Base-by-base conservation (phyloP, 257 asterid species). In the Echium plantagineum region DNA sequence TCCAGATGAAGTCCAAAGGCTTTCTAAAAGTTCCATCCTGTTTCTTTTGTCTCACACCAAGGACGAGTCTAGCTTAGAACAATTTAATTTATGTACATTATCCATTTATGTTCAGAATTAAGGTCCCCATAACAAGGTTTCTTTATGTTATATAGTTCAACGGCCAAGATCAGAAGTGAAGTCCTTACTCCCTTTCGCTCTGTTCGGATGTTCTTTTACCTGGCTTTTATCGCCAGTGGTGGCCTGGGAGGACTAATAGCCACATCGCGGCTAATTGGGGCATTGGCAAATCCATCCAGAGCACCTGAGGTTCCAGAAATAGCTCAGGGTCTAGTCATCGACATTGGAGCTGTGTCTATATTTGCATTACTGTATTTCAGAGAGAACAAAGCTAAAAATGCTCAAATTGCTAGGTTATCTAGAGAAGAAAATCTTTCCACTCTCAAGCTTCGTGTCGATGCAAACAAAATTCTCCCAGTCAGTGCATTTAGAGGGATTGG, bases 161-260 rank as follows among this genome's bases (percentile, higher is more conserved):
- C 94, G 28, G 86, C 98, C 72, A 87, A 73, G 72, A 87, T 87
- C 71, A 79, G 93, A 55, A 82, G 98, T 55, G 98, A 90, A 77
- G 98, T 87, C 61, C 94, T 90, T 55, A 67, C 96, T 58, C 98
- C 96, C 21, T 90, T 90, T 60, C 91, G 98, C 19, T 74, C 98
- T 18, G 83, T 85, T 62, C 84, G 96, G 60, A 87, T 90, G 98
- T 90, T 90, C 89, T 87, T 90, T 68, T 87, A 90, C 61, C 52
- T 87, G 54, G 94, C 95, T 59, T 90, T 90, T 60, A 60, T 85
- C 3, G 98, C 93, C 15, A 90, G 98, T 49, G 98, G 79, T 57
- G 75, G 83, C 28, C 86, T 90, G 62, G 96, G 98, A 69, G 89
- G 91, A 65, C 69, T 90, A 21, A 85, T 90, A 70, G 87, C 98